Conservation (phyloP, 345 rosid genomes). For the Nephelium lappaceum region DNA sequence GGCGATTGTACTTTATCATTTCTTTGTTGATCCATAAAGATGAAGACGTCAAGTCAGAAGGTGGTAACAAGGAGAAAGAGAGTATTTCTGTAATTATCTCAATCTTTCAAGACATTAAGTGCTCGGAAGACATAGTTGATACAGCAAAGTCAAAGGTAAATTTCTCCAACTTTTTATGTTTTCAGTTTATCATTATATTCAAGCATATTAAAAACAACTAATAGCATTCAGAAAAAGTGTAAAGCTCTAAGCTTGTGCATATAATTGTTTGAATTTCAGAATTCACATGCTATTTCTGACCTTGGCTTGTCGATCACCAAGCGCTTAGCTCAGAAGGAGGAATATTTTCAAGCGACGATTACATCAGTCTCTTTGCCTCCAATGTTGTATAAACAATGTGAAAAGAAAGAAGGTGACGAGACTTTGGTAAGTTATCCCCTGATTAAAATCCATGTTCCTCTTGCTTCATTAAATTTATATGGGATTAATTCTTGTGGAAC, state of each 20-base stretch:
- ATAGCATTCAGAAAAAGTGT: not conserved
- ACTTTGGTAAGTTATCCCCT: constrained; percentile 49
- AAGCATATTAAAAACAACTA: constrained; percentile 7
- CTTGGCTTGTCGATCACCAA: constrained; percentile 76
- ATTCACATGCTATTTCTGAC: constrained; percentile 85
- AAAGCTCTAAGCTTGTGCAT: constrained; percentile 18
- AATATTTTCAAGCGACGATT: constrained; percentile 39
- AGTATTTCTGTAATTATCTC: constrained; percentile 48
- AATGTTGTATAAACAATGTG: constrained; percentile 61
- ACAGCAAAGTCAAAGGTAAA: constrained; percentile 78
- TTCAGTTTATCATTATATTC: not conserved
- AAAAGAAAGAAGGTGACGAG: constrained; percentile 57
- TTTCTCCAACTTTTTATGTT: constrained; percentile 13
- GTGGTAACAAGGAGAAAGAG: constrained; percentile 61
- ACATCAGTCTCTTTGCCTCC: constrained; percentile 62
- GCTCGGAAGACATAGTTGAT: constrained; percentile 75
- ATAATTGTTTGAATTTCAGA: constrained; percentile 54
- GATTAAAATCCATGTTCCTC: not conserved
- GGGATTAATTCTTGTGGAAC: not conserved
- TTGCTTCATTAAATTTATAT: not conserved
- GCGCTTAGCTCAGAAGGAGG: constrained; percentile 55
- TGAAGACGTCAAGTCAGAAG: constrained; percentile 78
- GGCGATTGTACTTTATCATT: constrained; percentile 68
- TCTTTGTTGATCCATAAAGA: constrained; percentile 78
- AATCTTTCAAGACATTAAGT: constrained; percentile 62